Evolutionary conservation across 139 green algal species (phyloP).

Genomic region (Chlamydomonas asymmetrica): DNA sequence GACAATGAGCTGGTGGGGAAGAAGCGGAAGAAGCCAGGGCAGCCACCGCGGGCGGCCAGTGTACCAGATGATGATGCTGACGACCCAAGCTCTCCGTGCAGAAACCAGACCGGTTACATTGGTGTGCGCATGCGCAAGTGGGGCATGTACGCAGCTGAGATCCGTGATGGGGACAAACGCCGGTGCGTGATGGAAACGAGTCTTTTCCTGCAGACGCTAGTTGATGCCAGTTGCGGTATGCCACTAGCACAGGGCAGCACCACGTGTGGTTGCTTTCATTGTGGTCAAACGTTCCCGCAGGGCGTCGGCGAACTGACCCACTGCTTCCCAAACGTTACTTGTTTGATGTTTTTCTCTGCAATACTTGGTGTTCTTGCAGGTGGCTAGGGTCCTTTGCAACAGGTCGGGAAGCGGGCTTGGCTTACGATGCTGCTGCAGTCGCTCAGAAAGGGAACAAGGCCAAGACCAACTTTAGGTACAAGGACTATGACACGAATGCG

Average conservation of each 20-base stretch:
- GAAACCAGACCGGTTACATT: conserved; percentile 71
- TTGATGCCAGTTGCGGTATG: too few species aligned
- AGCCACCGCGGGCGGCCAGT: too few species aligned
- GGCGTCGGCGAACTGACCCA: too few species aligned
- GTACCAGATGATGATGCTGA: too few species aligned
- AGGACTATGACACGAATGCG: conserved; percentile 18
- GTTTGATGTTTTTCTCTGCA: too few species aligned
- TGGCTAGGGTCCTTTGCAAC: conserved; percentile 81
- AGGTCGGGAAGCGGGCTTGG: conserved; percentile 64
- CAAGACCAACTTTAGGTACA: conserved; percentile 77
- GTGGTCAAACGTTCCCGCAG: too few species aligned
- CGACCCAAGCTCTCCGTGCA: conserved; percentile 28
- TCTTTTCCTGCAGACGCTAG: too few species aligned
- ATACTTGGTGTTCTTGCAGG: conserved; percentile 22
- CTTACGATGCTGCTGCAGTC: conserved; percentile 80
- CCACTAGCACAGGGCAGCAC: too few species aligned
- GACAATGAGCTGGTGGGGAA: too few species aligned
- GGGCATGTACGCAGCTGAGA: conserved; percentile 84
- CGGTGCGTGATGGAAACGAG: conserved; percentile 52
- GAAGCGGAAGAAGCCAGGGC: too few species aligned
- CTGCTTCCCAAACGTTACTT: too few species aligned
- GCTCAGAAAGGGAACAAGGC: conserved; percentile 68
- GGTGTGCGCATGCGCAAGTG: conserved; percentile 76
- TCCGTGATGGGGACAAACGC: conserved; percentile 73
- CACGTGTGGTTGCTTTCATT: too few species aligned